Evolutionary conservation across 805 yeast genomes (phyloP), one percentile per base, ranked within the genome.

Genomic region (Ogataea paradorogensis): DNA sequence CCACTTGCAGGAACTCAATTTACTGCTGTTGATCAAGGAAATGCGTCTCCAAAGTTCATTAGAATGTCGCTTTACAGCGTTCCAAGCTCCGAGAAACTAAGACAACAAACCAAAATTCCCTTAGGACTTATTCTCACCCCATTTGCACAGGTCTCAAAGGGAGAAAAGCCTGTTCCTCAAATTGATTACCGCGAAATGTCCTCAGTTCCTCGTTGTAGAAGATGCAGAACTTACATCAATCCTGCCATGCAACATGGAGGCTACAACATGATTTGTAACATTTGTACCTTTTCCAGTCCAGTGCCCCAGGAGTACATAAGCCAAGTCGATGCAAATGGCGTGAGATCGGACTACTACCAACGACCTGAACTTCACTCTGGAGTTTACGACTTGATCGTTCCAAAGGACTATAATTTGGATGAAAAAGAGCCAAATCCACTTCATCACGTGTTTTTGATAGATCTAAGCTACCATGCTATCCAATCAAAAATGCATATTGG

Each of bases 161-260:
- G 73, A 33, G 81, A 73, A 11, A 77, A 74, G 2, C 63, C 63
- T 0, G 75, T 89, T 2, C 95, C 95, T 0, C 70, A 73, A 4
- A 80, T 82, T 5, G 90, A 86, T 55, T 74, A 76, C 66, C 63
- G 70, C 16, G 55, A 56, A 6, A 56, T 68, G 28, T 71, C 71
- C 11, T 87, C 88, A 1, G 95, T 96, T 0, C 82, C 95, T 24
- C 76, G 99, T 51, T 93, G 99, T 64, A 76, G 78, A 50, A 81
- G 98, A 46, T 93, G 99, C 65, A 77, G 96, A 40, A 78, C 96
- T 1, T 93, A 89, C 61, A 71, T 89, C 46, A 93, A 91, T 58
- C 95, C 97, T 3, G 76, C 80, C 14, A 83, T 85, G 80, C 80
- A 75, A 45, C 80, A 78, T 38, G 71, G 77, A 5, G 80, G 81